Evolutionary conservation across 768 basidiomycete genomes (phyloP).

Genomic region (Termitomyces sp.): DNA sequence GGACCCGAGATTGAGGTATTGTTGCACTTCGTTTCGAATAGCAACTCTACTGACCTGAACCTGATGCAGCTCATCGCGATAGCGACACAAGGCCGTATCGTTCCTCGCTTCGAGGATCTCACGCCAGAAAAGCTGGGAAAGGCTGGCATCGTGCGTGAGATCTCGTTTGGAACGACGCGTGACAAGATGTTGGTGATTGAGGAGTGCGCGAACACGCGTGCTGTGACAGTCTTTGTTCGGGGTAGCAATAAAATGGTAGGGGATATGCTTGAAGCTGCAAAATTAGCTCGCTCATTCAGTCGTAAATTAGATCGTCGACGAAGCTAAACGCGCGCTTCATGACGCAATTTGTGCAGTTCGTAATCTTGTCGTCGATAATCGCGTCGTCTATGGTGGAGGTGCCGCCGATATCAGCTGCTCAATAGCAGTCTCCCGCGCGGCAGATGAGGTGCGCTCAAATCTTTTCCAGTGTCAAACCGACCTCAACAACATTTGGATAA

Average conservation of each 20-base stretch:
- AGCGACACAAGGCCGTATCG: constrained; percentile 96
- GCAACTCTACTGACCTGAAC: constrained; percentile 5
- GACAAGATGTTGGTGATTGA: constrained; percentile 99
- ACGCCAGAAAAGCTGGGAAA: constrained; percentile 86
- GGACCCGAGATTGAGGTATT: constrained; percentile 98
- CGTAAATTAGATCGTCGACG: constrained; percentile 84
- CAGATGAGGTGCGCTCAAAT: constrained; percentile 68
- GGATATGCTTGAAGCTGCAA: not conserved
- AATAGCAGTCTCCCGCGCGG: constrained; percentile 89
- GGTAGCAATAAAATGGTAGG: constrained; percentile 98
- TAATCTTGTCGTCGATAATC: constrained; percentile 91
- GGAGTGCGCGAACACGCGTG: constrained; percentile 94
- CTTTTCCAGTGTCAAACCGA: constrained; percentile 1
- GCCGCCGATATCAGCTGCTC: constrained; percentile 97
- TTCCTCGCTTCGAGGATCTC: constrained; percentile 97
- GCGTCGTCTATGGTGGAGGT: constrained; percentile 97
- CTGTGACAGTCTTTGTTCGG: constrained; percentile 95
- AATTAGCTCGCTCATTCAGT: not conserved
- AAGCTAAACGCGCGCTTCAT: constrained; percentile 96
- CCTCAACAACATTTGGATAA: constrained; percentile 21
- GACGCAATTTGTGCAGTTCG: constrained; percentile 97
- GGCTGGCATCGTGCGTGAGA: constrained; percentile 90
- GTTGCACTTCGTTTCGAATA: not conserved
- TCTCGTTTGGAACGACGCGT: constrained; percentile 95
- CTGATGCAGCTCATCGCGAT: constrained; percentile 85